A percentile compares a stretch with the other conserved stretches of the same genome.
phyloP scores from a whole-genome alignment of 805 yeast species.

The Lachancea fermentati region DNA sequence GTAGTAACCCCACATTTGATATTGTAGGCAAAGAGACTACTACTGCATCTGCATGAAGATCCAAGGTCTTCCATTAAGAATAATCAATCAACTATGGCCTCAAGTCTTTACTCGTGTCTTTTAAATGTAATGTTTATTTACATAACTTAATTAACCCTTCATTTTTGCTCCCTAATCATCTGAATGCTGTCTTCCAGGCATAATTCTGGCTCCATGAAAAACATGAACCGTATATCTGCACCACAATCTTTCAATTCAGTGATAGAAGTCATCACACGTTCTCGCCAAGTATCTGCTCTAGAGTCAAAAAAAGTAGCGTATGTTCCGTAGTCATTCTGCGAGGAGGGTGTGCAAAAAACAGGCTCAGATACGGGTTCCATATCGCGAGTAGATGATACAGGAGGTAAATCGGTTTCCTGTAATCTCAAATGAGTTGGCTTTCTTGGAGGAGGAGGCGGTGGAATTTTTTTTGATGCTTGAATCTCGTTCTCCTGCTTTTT shows the following conservation, averaged over 20 bases:
- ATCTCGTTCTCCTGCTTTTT: constrained; percentile 4
- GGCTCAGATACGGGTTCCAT: constrained; percentile 9
- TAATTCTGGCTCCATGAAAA: constrained; percentile 27
- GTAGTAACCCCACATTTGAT: constrained; percentile 38
- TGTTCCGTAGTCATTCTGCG: constrained; percentile 27
- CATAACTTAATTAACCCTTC: too few species aligned
- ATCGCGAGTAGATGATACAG: constrained; percentile 17
- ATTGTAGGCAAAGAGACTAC: constrained; percentile 10
- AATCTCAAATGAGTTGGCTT: constrained; percentile 10
- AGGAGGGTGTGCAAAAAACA: constrained; percentile 22
- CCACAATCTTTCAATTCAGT: constrained; percentile 17
- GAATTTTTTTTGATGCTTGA: constrained; percentile 10
- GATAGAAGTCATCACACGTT: constrained; percentile 41
- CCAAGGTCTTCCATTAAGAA: constrained; percentile 2
- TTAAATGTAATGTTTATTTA: not conserved
- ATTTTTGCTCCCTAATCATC: constrained; percentile 7
- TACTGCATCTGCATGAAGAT: constrained; percentile 17
- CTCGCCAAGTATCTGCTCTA: constrained; percentile 51
- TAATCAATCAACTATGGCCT: not conserved
- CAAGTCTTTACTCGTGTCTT: not conserved
- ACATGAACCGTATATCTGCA: constrained; percentile 21
- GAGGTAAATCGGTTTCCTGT: constrained; percentile 10
- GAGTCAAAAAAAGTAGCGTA: constrained; percentile 37
- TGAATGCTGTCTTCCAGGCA: constrained; percentile 22
- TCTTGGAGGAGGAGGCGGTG: constrained; percentile 34